phyloP scores from a whole-genome alignment of 768 basidiomycete genomes.

The Naematelia encephala region DNA sequence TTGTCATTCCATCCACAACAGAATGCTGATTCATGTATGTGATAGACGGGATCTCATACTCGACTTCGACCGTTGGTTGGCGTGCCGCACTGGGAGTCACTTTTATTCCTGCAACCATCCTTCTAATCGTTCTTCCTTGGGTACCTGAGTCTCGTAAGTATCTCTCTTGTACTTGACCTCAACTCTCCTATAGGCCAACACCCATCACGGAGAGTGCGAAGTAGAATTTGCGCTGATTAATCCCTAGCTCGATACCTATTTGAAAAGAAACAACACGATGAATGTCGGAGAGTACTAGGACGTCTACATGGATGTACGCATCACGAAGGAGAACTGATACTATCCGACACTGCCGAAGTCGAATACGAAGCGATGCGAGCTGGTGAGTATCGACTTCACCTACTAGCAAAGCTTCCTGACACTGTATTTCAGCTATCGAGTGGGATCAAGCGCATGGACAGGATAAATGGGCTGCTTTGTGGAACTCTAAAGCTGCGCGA shows the following conservation, averaged over 20 bases:
- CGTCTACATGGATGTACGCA: conserved; percentile 22
- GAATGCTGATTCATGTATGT: background rate
- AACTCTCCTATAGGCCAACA: background rate
- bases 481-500: conserved; percentile 32
- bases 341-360: conserved; percentile 24
- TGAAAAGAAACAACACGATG: conserved; percentile 25
- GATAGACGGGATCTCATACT: conserved; percentile 31
- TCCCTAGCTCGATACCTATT: conserved; percentile 31
- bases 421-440: too few relatives aligned
- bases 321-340: conserved; percentile 18
- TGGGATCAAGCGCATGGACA: conserved; percentile 35
- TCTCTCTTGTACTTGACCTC: background rate
- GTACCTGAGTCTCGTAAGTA: conserved; percentile 34
- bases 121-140: conserved; percentile 27
- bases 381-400: too few relatives aligned
- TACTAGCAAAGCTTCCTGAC: too few relatives aligned
- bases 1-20: conserved; percentile 9
- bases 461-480: conserved; percentile 31
- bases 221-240: background rate
- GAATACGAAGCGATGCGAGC: conserved; percentile 33
- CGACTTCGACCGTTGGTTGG: conserved; percentile 24
- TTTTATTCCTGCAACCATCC: conserved; percentile 30
- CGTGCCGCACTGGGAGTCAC: conserved; percentile 28
- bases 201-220: background rate
- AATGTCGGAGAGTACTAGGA: conserved; percentile 21